phyloP scores from a whole-genome alignment of 768 basidiomycete species.

The Leccinum subtestaceum region DNA sequence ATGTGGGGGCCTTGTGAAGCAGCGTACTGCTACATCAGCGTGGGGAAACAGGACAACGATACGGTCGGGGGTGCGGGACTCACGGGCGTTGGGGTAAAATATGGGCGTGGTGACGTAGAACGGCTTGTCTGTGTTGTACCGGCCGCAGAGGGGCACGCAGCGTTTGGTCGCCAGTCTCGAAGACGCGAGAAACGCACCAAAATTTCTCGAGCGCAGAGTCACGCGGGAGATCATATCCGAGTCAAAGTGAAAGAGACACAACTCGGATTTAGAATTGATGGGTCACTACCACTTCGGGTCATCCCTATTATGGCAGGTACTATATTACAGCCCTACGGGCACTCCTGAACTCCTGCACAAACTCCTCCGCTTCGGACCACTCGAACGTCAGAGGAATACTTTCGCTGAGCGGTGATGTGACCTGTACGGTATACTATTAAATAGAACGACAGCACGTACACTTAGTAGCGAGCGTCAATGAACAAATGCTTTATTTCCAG shows the following conservation, averaged over 20 bases:
- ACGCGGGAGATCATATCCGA: slow-evolving; percentile 8
- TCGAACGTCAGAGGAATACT: too few species aligned
- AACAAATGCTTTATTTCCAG: slow-evolving; percentile 28
- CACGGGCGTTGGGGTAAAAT: slow-evolving; percentile 90
- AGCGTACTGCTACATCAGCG: slow-evolving; percentile 8
- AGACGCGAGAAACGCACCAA: neutral
- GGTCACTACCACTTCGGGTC: too few species aligned
- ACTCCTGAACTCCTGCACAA: too few species aligned
- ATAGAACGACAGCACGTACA: neutral
- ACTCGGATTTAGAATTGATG: too few species aligned
- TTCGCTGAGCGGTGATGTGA: slow-evolving; percentile 22
- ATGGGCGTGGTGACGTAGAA: slow-evolving; percentile 91
- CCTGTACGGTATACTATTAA: slow-evolving; percentile 10
- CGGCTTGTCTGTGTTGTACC: slow-evolving; percentile 43
- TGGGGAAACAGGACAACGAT: neutral
- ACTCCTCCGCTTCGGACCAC: too few species aligned
- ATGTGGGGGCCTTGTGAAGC: slow-evolving; percentile 57
- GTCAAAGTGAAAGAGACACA: neutral
- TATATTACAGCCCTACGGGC: too few species aligned
- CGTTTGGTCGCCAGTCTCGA: neutral
- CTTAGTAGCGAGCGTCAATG: slow-evolving; percentile 2
- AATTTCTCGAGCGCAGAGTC: slow-evolving; percentile 1
- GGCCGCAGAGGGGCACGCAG: neutral
- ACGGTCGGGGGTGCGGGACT: neutral
- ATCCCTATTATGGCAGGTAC: too few species aligned